phyloP scores from a whole-genome alignment of 352 stramenopile genomes.

The Phytophthora sp. region DNA sequence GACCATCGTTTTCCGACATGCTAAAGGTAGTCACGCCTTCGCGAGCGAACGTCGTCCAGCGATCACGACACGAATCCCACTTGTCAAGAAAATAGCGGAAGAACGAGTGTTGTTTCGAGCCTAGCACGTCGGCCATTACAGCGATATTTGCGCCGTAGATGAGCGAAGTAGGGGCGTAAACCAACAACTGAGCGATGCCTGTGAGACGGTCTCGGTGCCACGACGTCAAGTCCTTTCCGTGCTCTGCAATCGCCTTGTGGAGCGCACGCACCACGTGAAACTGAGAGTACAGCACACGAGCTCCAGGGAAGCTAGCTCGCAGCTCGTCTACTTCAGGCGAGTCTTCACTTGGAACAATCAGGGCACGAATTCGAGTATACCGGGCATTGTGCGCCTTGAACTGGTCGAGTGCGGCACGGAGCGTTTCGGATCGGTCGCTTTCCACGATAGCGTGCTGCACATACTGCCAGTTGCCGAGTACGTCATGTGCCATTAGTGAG shows the following conservation, averaged over 20 bases:
- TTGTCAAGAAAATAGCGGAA: conserved; percentile 34
- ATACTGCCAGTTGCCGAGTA: conserved; percentile 45
- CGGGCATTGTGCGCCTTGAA: conserved; percentile 38
- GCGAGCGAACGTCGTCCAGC: conserved; percentile 42
- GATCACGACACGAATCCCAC: conserved; percentile 39
- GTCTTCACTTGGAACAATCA: conserved; percentile 30
- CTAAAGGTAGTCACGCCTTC: conserved; percentile 46
- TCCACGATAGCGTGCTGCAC: conserved; percentile 48
- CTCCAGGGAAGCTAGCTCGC: conserved; percentile 26
- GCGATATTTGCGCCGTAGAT: conserved; percentile 36
- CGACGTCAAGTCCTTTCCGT: conserved; percentile 35
- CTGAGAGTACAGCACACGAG: conserved; percentile 43
- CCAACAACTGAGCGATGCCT: conserved; percentile 36
- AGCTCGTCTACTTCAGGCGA: conserved; percentile 24
- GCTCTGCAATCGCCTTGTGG: conserved; percentile 37
- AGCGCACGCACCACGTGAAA: conserved; percentile 41
- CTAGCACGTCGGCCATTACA: conserved; percentile 39
- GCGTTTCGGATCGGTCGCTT: conserved; percentile 38
- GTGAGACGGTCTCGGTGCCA: conserved; percentile 46
- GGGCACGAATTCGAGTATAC: conserved; percentile 30
- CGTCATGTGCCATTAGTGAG: conserved; percentile 41
- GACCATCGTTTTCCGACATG: conserved; percentile 30
- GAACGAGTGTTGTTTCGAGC: conserved; percentile 36
- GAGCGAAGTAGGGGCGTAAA: conserved; percentile 39
- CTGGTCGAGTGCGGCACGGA: conserved; percentile 34